These are phyloP conservation scores for Rhynchosporium secalis DNA, from an alignment of 2,329 filamentous ascomycete species.

Conservation along the genomic window DNA sequence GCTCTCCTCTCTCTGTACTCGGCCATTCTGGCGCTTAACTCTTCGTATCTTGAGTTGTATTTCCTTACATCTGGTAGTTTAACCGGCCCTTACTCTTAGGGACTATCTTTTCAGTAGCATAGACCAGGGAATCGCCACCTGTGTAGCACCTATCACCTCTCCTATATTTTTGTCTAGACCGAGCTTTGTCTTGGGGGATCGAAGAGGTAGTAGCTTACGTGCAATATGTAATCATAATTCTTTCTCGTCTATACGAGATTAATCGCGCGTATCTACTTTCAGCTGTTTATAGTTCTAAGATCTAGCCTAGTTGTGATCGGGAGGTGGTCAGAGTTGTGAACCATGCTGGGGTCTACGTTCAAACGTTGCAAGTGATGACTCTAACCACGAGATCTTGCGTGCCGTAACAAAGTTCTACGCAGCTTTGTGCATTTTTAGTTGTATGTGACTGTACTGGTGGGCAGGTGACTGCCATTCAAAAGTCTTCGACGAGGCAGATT, in stretches of 20 bases:
- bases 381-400: not conserved
- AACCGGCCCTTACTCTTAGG: not conserved
- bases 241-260: not conserved
- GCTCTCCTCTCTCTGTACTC: conserved; percentile 3
- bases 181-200: not conserved
- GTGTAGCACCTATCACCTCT: not conserved
- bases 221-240: not conserved
- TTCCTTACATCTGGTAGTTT: not conserved
- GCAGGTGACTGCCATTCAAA: not conserved
- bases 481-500: not conserved
- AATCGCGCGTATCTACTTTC: not conserved
- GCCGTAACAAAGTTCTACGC: not conserved
- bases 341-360: not conserved
- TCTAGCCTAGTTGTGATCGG: not conserved
- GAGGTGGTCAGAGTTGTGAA: not conserved
- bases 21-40: not conserved
- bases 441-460: not conserved
- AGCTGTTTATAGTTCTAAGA: not conserved
- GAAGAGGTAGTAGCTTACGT: not conserved
- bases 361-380: not conserved
- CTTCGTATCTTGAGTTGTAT: conserved; percentile 4
- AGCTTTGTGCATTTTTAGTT: not conserved
- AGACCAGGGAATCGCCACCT: not conserved
- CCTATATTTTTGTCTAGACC: not conserved
- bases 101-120: not conserved